A percentile compares a stretch with the other conserved stretches of the same genome.
Evolutionary conservation across 306 rosid species (phyloP).

Genomic region (Trichosanthes cucumerina): DNA sequence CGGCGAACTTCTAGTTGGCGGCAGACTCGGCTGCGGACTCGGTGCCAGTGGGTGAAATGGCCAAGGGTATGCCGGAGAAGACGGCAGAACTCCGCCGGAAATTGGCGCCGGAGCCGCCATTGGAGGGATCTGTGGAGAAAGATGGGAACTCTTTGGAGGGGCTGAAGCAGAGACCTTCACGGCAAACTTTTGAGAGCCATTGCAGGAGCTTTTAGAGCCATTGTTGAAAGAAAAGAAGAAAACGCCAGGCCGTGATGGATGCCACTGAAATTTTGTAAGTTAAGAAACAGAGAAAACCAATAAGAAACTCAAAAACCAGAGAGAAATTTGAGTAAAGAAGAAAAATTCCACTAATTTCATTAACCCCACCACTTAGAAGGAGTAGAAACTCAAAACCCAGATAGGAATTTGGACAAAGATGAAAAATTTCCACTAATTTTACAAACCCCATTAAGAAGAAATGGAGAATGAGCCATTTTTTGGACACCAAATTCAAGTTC

Average conservation of each 20-base stretch:
- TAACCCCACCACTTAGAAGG: neutral
- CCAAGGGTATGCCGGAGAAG: constrained; percentile 66
- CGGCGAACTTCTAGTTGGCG: constrained; percentile 38
- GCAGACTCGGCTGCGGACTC: constrained; percentile 7
- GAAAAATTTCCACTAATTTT: neutral
- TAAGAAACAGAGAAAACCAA: constrained; percentile 7
- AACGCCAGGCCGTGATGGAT: constrained; percentile 78
- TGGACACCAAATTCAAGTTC: neutral
- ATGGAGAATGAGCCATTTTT: neutral
- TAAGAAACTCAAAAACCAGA: constrained; percentile 7
- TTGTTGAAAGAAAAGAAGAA: constrained; percentile 82
- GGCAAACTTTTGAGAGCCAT: constrained; percentile 61
- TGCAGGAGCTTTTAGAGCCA: constrained; percentile 44
- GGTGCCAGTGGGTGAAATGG: constrained; percentile 67
- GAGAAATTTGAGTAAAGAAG: neutral
- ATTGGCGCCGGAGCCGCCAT: constrained; percentile 43
- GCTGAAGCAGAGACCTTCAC: constrained; percentile 35
- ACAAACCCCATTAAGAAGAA: neutral
- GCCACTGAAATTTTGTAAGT: constrained; percentile 47
- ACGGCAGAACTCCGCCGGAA: constrained; percentile 42
- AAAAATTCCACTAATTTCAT: neutral
- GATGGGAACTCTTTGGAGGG: constrained; percentile 15
- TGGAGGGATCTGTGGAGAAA: constrained; percentile 39
- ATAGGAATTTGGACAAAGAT: neutral
- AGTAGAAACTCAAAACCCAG: neutral